Base-by-base conservation (phyloP, 192 early-diverging fungal genomes). In the Cladochytrium replicatum region DNA sequence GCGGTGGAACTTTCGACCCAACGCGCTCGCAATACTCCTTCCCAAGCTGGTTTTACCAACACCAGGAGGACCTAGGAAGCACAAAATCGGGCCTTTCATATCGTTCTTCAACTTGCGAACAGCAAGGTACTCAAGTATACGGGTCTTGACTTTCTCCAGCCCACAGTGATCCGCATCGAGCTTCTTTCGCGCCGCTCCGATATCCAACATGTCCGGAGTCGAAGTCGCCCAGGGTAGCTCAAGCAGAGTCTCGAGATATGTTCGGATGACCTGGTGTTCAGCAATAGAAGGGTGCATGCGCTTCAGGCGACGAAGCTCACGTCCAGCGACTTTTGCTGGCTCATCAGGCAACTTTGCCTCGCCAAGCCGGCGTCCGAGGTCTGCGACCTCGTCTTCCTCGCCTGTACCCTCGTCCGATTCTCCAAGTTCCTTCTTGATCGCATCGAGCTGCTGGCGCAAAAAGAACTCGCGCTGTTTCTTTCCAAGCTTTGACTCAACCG, bases 31-130 rank as follows among this genome's bases (percentile, higher is more conserved):
- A 51, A 92, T 85, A 1, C 80, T 83, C 53, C 81, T 78, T 17
- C 87, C 89, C 2, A 92, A 57, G 37, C 78, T 82, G 0, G 89
- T 92, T 63, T 92, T 92, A 7, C 89, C 89, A 3, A 88, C 85
- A 27, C 63, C 61, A 2, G 68, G 61, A 2, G 69, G 63, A 15
- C 84, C 85, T 42, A 76, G 64, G 39, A 81, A 72, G 47, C 85
- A 87, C 28, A 92, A 48, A 34, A 92, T 92, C n/a, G 84, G 84
- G 0, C 83, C 87, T 43, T 77, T 76, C 28, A 89, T 50, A 57
- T 81, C 75, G 34, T 84, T 78, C 29, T 85, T 67, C 28, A 87
- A 51, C 53, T 92, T 89, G 27, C 82, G 66, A 1, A 92, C 86
- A 9, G 89, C 82, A 1, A 91, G 59, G 53, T 85, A 88, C 61